Base-by-base conservation (phyloP, 78 protist species). In the Dictyostelium firmibasis region DNA sequence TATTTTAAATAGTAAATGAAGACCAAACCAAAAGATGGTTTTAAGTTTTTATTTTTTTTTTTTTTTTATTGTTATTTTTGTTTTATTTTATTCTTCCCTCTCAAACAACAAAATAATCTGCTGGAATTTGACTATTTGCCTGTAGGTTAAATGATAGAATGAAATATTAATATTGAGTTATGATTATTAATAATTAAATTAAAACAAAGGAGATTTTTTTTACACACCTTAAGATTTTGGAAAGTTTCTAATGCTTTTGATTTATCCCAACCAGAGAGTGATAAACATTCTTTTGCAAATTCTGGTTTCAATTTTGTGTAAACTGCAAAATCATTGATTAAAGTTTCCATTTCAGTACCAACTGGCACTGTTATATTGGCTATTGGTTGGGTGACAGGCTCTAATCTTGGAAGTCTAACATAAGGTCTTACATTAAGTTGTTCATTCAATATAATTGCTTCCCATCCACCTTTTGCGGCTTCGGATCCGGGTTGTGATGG, bases 391-490 rank as follows among this genome's bases (percentile, higher is more conserved):
- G 67, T 29, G 2, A 33, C 13, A 41, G 88, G 67, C 47, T 75
- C 93, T 14, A 87, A 31, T 87, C 85, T 87, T 53, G 93, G 93
- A n/a, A 62, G 62, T 78, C 93, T 76, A 33, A 78, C 31, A 41
- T 87, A 87, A 0, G 85, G 85, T 87, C 93, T 87, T 18, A 87
- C 33, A 60, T 87, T 57, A 27, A 87, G 79, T 41, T 87, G 93
- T 87, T 87, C 93, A 78, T 87, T 87, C 35, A 87, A 78, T n/a
- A 87, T 78, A 14, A 78, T 70, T 16, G 93, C 93, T 43, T 87
- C 93, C 93, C 93, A 87, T 25, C 93, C 93, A 69, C 81, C 25
- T 76, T 87, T 87, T 16, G 93, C 93, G 14, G 93, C 47, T 25
- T 87, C 93, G 7, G 93, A 87, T 11, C 82, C 82, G 11, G 93